Conservation (phyloP, 2,329 filamentous ascomycete species). For the Lachnellula arida region DNA sequence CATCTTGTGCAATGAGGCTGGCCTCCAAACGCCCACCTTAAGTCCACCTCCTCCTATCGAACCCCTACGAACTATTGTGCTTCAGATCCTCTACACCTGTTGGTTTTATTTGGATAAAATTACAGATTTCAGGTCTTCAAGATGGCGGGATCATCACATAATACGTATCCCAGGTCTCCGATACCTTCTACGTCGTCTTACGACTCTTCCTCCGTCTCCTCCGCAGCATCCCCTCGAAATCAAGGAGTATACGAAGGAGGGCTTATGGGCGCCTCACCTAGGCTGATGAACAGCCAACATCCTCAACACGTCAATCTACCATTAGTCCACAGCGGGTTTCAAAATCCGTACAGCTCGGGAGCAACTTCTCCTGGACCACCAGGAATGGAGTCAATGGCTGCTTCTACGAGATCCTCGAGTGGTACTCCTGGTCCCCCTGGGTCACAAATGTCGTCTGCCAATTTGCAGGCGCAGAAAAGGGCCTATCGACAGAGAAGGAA, state of each 20-base stretch:
- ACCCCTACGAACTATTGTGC: slow-evolving; percentile 3
- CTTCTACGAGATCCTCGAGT: slow-evolving; percentile 53
- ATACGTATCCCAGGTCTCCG: slow-evolving; percentile 55
- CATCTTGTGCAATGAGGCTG: slow-evolving; percentile 23
- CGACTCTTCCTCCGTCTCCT: slow-evolving; percentile 60
- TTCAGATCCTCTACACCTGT: slow-evolving; percentile 13
- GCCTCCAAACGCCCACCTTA: slow-evolving; percentile 13
- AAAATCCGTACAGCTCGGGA: slow-evolving; percentile 26
- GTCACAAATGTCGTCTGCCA: slow-evolving; percentile 36
- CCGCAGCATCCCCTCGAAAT: slow-evolving; percentile 54
- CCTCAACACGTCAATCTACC: slow-evolving; percentile 52
- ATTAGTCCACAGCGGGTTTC: slow-evolving; percentile 25
- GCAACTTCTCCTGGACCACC: slow-evolving; percentile 32
- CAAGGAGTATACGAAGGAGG: slow-evolving; percentile 49
- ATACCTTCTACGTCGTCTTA: slow-evolving; percentile 58
- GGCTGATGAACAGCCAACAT: slow-evolving; percentile 44
- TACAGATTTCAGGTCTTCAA: slow-evolving; percentile 13
- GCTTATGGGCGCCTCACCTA: slow-evolving; percentile 48
- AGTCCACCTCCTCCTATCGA: slow-evolving; percentile 7
- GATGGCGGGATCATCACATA: slow-evolving; percentile 55
- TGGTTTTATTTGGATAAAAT: slow-evolving; percentile 19
- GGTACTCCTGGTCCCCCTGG: slow-evolving; percentile 47
- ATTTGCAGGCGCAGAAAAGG: slow-evolving; percentile 74
- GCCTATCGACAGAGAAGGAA: slow-evolving; percentile 94
- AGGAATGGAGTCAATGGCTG: slow-evolving; percentile 56